phyloP scores from a whole-genome alignment of 1,284 basidiomycete genomes.

The Xerocomus nothofagi region DNA sequence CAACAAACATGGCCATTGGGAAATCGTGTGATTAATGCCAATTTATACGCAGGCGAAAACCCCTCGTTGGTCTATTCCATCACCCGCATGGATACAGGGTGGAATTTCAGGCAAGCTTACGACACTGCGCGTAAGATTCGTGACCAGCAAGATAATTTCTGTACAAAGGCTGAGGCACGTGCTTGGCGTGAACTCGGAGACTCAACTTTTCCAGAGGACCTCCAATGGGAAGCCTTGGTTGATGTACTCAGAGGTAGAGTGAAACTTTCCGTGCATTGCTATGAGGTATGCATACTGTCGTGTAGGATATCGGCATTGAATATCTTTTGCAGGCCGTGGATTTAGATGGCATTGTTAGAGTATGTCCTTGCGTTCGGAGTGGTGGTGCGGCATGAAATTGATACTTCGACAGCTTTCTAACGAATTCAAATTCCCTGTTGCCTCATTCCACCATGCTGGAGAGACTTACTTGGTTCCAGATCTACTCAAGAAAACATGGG shows the following conservation, averaged over 20 bases:
- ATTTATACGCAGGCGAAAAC: constrained; percentile 26
- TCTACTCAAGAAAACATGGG: constrained; percentile 62
- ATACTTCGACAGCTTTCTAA: constrained; percentile 54
- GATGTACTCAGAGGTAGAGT: constrained; percentile 62
- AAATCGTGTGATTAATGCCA: background rate
- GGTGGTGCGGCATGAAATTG: constrained; percentile 20
- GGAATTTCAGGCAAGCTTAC: constrained; percentile 61
- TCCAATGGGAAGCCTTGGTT: constrained; percentile 65
- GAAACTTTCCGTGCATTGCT: constrained; percentile 57
- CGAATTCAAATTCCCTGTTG: constrained; percentile 71
- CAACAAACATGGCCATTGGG: constrained; percentile 21
- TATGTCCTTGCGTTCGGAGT: constrained; percentile 21
- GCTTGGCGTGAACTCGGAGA: constrained; percentile 47
- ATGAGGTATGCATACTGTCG: constrained; percentile 35
- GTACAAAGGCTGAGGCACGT: constrained; percentile 42
- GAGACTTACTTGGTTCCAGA: constrained; percentile 78
- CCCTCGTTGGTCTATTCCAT: constrained; percentile 33
- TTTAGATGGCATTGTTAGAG: constrained; percentile 52
- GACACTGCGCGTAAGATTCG: constrained; percentile 71
- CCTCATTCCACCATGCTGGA: constrained; percentile 75
- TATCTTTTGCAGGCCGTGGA: constrained; percentile 42
- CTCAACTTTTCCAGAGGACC: constrained; percentile 52
- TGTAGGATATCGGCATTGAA: background rate
- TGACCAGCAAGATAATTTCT: constrained; percentile 64
- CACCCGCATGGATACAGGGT: constrained; percentile 62